Percentiles rank a stretch among this genome's conserved stretches.
These are phyloP conservation scores for Kuraishia hungarica DNA, from an alignment of 805 yeast genomes.

Conservation along the genomic window DNA sequence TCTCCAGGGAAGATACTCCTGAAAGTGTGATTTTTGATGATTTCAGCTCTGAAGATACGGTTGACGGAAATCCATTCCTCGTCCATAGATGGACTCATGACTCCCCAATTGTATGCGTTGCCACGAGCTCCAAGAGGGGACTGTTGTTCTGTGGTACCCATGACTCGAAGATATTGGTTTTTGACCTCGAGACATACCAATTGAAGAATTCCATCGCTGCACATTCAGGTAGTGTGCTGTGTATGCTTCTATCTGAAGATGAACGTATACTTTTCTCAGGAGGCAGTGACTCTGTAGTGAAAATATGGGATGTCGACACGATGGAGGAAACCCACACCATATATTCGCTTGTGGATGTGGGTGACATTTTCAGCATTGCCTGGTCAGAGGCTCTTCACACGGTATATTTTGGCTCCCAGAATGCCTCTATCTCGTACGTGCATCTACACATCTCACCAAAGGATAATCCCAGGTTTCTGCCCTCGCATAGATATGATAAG, in stretches of 20 bases:
- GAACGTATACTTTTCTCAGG: slow-evolving; percentile 69
- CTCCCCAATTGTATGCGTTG: slow-evolving; percentile 66
- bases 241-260: slow-evolving; percentile 45
- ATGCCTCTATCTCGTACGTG: slow-evolving; percentile 79
- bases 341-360: slow-evolving; percentile 81
- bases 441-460: slow-evolving; percentile 21
- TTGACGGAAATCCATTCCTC: slow-evolving; percentile 17
- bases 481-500: slow-evolving; percentile 64
- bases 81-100: slow-evolving; percentile 73
- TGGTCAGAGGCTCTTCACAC: slow-evolving; percentile 56
- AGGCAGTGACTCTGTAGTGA: slow-evolving; percentile 83
- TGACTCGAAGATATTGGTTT: slow-evolving; percentile 67
- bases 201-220: slow-evolving; percentile 43
- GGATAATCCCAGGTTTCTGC: slow-evolving; percentile 32
- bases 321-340: slow-evolving; percentile 55
- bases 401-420: slow-evolving; percentile 83
- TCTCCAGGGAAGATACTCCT: background rate
- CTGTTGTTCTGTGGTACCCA: slow-evolving; percentile 86
- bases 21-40: background rate
- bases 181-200: slow-evolving; percentile 59
- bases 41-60: background rate
- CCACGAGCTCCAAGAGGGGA: slow-evolving; percentile 47
- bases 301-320: slow-evolving; percentile 65
- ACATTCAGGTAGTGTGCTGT: slow-evolving; percentile 69
- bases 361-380: slow-evolving; percentile 81